A percentile compares a stretch with the other conserved stretches of the same genome.
Evolutionary conservation across 2,329 filamentous ascomycete genomes (phyloP).

Genomic region (Penicillium sp.): DNA sequence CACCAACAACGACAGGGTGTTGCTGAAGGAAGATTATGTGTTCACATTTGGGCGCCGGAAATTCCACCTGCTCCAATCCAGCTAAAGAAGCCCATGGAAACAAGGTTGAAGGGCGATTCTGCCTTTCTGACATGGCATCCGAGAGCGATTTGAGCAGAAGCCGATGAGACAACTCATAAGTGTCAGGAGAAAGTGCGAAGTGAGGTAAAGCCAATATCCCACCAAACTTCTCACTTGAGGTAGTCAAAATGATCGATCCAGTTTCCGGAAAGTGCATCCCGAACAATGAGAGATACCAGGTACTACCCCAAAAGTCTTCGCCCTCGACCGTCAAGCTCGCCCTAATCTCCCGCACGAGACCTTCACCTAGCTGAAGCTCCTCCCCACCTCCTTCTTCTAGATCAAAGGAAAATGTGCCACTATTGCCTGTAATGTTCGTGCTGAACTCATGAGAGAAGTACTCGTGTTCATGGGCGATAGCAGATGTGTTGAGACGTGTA

Average conservation of each 20-base stretch:
- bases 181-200: conserved; percentile 57
- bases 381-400: conserved; percentile 54
- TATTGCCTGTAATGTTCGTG: conserved; percentile 70
- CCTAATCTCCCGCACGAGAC: conserved; percentile 62
- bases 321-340: conserved; percentile 70
- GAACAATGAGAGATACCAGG: conserved; percentile 73
- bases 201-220: conserved; percentile 87
- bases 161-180: conserved; percentile 54
- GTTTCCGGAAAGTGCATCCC: conserved; percentile 82
- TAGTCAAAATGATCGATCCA: conserved; percentile 74
- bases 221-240: conserved; percentile 89
- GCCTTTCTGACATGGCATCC: conserved; percentile 57
- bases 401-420: conserved; percentile 65
- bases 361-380: conserved; percentile 37
- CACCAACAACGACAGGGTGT: conserved; percentile 37
- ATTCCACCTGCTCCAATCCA: conserved; percentile 44
- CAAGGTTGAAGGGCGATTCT: conserved; percentile 54
- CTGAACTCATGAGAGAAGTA: conserved; percentile 66
- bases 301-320: conserved; percentile 61
- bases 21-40: conserved; percentile 78
- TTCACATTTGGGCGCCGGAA: conserved; percentile 73
- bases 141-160: conserved; percentile 70
- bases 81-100: conserved; percentile 72
- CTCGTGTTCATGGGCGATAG: conserved; percentile 58
- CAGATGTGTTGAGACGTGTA: conserved; percentile 58